Conservation (phyloP, 2,329 filamentous ascomycete genomes). For the Trichoderma simmonsii region DNA sequence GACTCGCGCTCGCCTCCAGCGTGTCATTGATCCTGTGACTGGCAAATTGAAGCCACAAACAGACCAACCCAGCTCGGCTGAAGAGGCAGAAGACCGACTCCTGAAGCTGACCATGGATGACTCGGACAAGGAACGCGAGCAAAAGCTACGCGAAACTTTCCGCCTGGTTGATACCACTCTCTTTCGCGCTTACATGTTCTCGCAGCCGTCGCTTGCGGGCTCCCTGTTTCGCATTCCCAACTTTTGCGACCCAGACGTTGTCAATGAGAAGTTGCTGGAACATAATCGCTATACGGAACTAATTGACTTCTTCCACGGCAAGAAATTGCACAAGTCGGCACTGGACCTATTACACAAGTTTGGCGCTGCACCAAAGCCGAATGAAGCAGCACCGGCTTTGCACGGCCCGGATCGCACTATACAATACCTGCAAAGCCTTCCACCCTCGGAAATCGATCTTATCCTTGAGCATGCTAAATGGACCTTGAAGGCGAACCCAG, state of each 20-base stretch:
- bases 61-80: constrained; percentile 42
- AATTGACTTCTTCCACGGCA: constrained; percentile 96
- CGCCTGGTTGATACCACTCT: constrained; percentile 88
- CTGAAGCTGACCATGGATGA: constrained; percentile 48
- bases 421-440: constrained; percentile 83
- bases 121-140: constrained; percentile 61
- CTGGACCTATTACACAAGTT: constrained; percentile 79
- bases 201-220: constrained; percentile 76
- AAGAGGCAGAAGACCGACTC: constrained; percentile 55
- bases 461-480: constrained; percentile 90
- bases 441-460: constrained; percentile 82
- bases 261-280: constrained; percentile 88
- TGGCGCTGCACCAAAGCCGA: constrained; percentile 56
- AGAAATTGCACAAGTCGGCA: constrained; percentile 85
- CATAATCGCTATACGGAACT: constrained; percentile 86
- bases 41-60: constrained; percentile 56
- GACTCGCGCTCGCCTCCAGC: constrained; percentile 65
- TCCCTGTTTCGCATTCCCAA: constrained; percentile 94
- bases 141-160: constrained; percentile 72
- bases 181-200: constrained; percentile 94
- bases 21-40: constrained; percentile 59
- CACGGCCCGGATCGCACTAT: constrained; percentile 82
- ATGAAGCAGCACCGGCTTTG: constrained; percentile 54
- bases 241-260: constrained; percentile 93
- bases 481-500: constrained; percentile 71